Percentiles rank a stretch among this genome's conserved stretches.
phyloP scores from a whole-genome alignment of 2,329 filamentous ascomycete species.

The Mollisia scopiformis region DNA sequence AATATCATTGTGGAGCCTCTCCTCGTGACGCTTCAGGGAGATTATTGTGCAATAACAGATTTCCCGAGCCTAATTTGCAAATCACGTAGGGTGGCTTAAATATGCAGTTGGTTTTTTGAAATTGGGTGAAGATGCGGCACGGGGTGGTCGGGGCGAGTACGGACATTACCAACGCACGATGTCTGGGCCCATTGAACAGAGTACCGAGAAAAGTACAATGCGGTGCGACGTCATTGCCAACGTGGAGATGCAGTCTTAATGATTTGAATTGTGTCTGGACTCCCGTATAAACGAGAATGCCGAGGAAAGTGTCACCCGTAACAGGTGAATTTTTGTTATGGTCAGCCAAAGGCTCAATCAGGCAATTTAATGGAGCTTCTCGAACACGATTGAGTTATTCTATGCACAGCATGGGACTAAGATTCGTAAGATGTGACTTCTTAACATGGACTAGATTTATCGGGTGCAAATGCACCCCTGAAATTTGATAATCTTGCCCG shows the following conservation, averaged over 20 bases:
- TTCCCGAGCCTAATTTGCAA: too few species aligned
- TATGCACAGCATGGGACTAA: not conserved
- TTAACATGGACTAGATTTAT: not conserved
- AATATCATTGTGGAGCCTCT: not conserved
- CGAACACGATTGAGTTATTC: not conserved
- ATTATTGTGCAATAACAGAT: not conserved
- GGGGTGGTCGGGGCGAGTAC: too few species aligned
- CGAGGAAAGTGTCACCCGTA: not conserved
- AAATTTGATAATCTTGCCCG: not conserved
- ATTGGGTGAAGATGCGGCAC: too few species aligned
- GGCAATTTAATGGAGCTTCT: not conserved
- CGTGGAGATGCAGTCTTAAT: not conserved
- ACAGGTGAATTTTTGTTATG: too few species aligned
- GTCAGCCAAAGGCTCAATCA: not conserved
- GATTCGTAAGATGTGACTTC: not conserved
- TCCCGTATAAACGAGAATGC: not conserved
- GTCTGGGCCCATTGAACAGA: too few species aligned
- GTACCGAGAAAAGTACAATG: not conserved
- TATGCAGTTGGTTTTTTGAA: too few species aligned
- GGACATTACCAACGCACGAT: too few species aligned
- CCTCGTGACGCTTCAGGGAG: not conserved
- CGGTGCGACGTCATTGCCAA: not conserved
- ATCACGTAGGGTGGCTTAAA: too few species aligned
- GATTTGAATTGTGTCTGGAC: not conserved
- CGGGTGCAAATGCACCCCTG: not conserved